Percentiles rank a stretch among this genome's conserved stretches.
Conservation (phyloP, 1,284 basidiomycete species). For the Fereydounia khargensis region DNA sequence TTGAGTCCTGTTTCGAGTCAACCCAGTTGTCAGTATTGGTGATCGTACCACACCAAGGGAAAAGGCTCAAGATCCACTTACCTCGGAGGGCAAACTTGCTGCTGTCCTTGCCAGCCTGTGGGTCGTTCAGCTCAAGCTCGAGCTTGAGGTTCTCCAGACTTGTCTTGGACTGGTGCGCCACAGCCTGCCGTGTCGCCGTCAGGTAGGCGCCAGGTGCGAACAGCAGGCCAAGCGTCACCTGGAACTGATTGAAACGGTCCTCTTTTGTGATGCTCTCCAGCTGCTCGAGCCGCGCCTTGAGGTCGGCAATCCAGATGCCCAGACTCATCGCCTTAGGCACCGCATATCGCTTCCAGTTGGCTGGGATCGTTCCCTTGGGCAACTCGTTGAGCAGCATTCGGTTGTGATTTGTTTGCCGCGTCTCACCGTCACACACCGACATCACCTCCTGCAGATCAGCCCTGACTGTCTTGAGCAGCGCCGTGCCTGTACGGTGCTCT, state of each 20-base stretch:
- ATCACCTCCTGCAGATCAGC: conserved; percentile 41
- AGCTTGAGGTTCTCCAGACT: conserved; percentile 49
- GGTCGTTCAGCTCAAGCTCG: conserved; percentile 24
- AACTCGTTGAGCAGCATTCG: conserved; percentile 39
- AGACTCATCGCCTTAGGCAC: conserved; percentile 41
- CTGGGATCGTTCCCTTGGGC: conserved; percentile 42
- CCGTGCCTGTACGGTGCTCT: conserved; percentile 38
- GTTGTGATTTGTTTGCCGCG: conserved; percentile 50
- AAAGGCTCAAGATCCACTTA: too few relatives aligned
- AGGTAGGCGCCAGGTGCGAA: conserved; percentile 52
- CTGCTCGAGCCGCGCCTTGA: conserved; percentile 40
- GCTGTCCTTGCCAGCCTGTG: conserved; percentile 57
- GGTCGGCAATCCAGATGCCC: conserved; percentile 47
- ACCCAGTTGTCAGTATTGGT: too few relatives aligned
- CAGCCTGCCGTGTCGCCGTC: conserved; percentile 53
- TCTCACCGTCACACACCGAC: conserved; percentile 31
- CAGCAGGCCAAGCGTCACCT: conserved; percentile 44
- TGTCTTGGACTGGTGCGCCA: conserved; percentile 33
- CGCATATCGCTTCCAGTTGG: conserved; percentile 38
- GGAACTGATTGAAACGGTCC: conserved; percentile 33
- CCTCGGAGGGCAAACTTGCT: conserved; percentile 35
- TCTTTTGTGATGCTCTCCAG: conserved; percentile 20
- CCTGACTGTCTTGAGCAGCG: conserved; percentile 35
- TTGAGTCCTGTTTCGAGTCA: too few relatives aligned
- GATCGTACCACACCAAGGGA: too few relatives aligned